Conservation (phyloP, 257 asterid genomes). For the Solanum chiquidenum region DNA sequence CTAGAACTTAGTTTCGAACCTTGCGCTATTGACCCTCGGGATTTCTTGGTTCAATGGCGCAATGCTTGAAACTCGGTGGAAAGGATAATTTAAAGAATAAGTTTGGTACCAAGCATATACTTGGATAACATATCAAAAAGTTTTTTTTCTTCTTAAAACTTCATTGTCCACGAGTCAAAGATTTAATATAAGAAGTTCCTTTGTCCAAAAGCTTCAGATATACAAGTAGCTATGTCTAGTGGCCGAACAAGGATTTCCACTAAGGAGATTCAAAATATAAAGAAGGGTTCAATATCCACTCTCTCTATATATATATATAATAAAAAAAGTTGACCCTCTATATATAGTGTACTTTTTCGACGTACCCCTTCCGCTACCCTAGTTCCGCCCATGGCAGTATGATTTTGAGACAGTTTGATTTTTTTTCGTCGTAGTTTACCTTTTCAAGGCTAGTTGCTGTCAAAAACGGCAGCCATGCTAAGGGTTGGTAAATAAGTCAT, state of each 20-base stretch:
- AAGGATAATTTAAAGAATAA: not conserved
- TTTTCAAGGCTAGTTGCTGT: not conserved
- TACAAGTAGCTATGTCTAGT: not conserved
- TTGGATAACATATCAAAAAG: not conserved
- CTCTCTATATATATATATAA: not conserved
- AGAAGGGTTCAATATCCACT: not conserved
- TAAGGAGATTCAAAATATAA: not conserved
- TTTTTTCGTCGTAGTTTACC: not conserved
- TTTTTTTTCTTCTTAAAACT: not conserved
- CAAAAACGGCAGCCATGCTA: not conserved
- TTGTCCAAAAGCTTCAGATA: not conserved
- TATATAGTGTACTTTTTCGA: not conserved
- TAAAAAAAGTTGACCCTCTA: not conserved
- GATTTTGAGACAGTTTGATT: not conserved
- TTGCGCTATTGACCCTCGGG: not conserved
- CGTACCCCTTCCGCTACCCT: not conserved
- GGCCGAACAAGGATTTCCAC: not conserved
- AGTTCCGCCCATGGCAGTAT: not conserved
- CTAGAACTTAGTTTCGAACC: not conserved
- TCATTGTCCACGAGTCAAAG: not conserved
- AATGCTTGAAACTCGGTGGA: not conserved
- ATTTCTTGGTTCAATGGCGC: not conserved
- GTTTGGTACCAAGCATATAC: not conserved
- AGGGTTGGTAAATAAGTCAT: not conserved
- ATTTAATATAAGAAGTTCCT: not conserved